phyloP scores from a whole-genome alignment of 345 rosid genomes.

The Brassica incana region DNA sequence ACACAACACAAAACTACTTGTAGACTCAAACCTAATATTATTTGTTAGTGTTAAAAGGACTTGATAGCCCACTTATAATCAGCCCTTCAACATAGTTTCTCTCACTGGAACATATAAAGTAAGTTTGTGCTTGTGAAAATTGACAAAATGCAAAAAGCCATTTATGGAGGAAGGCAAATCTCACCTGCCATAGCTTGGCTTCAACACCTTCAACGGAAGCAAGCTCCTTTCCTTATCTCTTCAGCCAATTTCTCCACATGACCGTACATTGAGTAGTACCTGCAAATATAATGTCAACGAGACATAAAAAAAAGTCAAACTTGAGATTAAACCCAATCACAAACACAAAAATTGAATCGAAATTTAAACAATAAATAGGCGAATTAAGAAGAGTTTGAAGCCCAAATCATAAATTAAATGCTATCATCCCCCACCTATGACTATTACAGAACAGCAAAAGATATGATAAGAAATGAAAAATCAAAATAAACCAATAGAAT shows the following conservation, averaged over 20 bases:
- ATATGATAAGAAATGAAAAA: no score
- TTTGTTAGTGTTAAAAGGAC: not conserved
- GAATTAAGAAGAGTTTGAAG: not conserved
- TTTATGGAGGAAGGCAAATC: not conserved
- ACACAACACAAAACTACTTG: not conserved
- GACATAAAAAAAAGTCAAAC: not conserved
- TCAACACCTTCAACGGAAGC: slow-evolving; percentile 95
- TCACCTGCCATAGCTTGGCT: slow-evolving; percentile 91
- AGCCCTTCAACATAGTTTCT: not conserved
- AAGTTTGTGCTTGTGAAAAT: not conserved
- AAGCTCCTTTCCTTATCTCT: slow-evolving; percentile 88
- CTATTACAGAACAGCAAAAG: not conserved
- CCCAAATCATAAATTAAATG: not conserved
- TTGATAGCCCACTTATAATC: no score
- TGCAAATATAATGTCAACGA: slow-evolving; percentile 27
- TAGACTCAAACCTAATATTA: not conserved
- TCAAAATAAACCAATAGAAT: not conserved
- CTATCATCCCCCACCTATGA: not conserved
- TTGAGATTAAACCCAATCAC: slow-evolving; percentile 9
- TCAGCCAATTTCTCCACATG: slow-evolving; percentile 93
- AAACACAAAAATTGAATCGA: not conserved
- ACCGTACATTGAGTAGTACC: slow-evolving; percentile 97
- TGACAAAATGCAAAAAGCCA: not conserved
- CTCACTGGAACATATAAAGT: not conserved
- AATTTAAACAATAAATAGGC: not conserved